phyloP scores from a whole-genome alignment of 129 eudicot species.

The Solidago caesia region DNA sequence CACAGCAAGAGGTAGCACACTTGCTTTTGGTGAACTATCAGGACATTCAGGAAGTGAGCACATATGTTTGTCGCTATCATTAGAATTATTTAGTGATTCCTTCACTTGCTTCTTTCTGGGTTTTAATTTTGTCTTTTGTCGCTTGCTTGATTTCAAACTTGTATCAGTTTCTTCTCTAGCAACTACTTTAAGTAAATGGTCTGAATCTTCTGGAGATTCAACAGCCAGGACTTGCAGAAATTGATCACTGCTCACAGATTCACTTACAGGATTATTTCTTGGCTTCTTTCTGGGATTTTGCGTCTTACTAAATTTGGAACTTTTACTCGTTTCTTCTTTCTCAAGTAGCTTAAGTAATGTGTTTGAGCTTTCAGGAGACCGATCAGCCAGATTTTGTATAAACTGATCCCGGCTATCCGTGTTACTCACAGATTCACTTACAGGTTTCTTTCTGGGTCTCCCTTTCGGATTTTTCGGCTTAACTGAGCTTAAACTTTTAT shows the following conservation, averaged over 20 bases:
- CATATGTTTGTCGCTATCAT: slow-evolving; percentile 15
- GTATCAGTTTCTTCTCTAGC: slow-evolving; percentile 6
- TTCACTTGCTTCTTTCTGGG: slow-evolving; percentile 51
- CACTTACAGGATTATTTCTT: slow-evolving; percentile 40
- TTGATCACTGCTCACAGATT: slow-evolving; percentile 30
- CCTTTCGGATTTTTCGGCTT: slow-evolving; percentile 53
- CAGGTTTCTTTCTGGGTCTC: slow-evolving; percentile 58
- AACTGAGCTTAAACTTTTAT: neutral
- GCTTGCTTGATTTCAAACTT: neutral
- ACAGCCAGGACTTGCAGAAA: slow-evolving; percentile 24
- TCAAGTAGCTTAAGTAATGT: slow-evolving; percentile 14
- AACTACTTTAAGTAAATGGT: slow-evolving; percentile 18
- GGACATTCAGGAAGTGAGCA: slow-evolving; percentile 32
- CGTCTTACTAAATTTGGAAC: neutral
- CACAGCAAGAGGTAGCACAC: slow-evolving; percentile 38
- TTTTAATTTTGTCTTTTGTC: slow-evolving; percentile 57
- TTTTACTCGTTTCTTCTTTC: slow-evolving; percentile 6
- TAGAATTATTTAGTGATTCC: slow-evolving; percentile 33
- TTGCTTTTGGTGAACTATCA: slow-evolving; percentile 23
- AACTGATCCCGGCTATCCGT: slow-evolving; percentile 8
- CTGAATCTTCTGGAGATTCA: slow-evolving; percentile 26
- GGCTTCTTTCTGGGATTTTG: slow-evolving; percentile 67
- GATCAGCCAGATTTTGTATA: slow-evolving; percentile 29
- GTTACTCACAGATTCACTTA: slow-evolving; percentile 13
- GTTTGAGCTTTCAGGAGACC: slow-evolving; percentile 22